Conservation (phyloP, 2,329 filamentous ascomycete genomes). For the Aspergillus arachidicola region DNA sequence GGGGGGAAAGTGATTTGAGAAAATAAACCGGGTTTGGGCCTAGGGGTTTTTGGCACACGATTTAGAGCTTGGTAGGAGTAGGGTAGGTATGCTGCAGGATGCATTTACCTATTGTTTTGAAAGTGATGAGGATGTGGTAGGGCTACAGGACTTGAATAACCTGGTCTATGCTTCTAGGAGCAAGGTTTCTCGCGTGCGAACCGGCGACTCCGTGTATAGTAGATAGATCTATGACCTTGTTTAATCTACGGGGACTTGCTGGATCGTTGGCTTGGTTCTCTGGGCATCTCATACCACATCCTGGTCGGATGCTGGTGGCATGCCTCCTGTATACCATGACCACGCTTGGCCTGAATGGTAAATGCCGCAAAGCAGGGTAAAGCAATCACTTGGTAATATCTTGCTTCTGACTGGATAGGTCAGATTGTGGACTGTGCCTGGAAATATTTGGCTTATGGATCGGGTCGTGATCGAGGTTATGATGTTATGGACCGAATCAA, state of each 20-base stretch:
- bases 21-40: not conserved
- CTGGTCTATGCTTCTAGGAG: not conserved
- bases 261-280: not conserved
- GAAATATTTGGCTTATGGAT: not conserved
- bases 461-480: not conserved
- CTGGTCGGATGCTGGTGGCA: not conserved
- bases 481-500: not conserved
- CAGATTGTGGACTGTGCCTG: not conserved
- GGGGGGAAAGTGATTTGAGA: not conserved
- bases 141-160: not conserved
- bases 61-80: not conserved
- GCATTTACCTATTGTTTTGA: not conserved
- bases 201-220: not conserved
- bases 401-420: not conserved
- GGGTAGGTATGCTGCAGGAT: not conserved
- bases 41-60: not conserved
- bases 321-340: not conserved
- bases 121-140: not conserved
- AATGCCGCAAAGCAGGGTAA: not conserved
- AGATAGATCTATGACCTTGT: not conserved
- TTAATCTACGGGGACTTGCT: not conserved
- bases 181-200: not conserved
- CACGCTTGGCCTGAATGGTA: not conserved
- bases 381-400: not conserved
- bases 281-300: not conserved